Conservation (phyloP, 805 yeast genomes). For the Danielia reshetovae region DNA sequence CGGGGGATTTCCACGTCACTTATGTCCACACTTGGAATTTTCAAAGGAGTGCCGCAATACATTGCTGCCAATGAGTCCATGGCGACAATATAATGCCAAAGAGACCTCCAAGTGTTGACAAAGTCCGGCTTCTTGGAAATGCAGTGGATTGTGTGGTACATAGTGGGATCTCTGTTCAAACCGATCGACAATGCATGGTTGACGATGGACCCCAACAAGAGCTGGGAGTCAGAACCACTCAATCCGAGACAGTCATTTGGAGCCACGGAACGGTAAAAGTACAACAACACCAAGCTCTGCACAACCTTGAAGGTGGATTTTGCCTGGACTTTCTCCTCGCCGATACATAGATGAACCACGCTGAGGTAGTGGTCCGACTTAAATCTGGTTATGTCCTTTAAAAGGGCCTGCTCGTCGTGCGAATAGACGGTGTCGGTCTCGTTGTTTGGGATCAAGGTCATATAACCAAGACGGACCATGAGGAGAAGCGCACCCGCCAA, state of each 20-base stretch:
- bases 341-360: conserved; percentile 31
- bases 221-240: conserved; percentile 36
- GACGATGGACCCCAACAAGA: conserved; percentile 33
- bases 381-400: conserved; percentile 28
- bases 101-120: conserved; percentile 30
- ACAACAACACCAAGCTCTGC: conserved; percentile 30
- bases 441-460: conserved; percentile 36
- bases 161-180: conserved; percentile 36
- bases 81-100: conserved; percentile 31
- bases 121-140: conserved; percentile 26
- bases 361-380: conserved; percentile 26
- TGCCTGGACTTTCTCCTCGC: conserved; percentile 25
- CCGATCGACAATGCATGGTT: conserved; percentile 40
- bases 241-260: conserved; percentile 43
- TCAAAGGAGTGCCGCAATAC: conserved; percentile 29
- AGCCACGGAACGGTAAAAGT: conserved; percentile 33
- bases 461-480: conserved; percentile 32
- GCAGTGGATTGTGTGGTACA: conserved; percentile 25
- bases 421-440: conserved; percentile 23
- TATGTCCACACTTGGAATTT: conserved; percentile 22
- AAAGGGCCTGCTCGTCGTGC: conserved; percentile 23
- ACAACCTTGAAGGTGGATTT: conserved; percentile 34
- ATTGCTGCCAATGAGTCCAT: conserved; percentile 32
- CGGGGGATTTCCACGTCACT: conserved; percentile 33
- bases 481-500: conserved; percentile 28